phyloP scores from a whole-genome alignment of 345 rosid genomes.

The Rhodomyrtus tomentosa region DNA sequence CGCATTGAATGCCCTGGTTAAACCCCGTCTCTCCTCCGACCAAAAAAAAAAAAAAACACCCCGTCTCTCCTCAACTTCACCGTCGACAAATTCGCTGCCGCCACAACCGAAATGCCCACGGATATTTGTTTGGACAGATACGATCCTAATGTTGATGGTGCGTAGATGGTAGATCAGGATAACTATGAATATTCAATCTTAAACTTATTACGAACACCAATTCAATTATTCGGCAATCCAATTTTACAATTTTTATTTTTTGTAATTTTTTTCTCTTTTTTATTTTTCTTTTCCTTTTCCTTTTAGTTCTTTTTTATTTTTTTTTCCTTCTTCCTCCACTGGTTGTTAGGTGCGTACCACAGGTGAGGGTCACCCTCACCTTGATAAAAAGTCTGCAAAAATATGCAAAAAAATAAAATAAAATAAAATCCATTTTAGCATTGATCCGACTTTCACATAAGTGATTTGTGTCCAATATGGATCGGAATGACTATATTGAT shows the following conservation, averaged over 20 bases:
- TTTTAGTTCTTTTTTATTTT: not conserved
- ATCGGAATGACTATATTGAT: not conserved
- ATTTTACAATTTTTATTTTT: not conserved
- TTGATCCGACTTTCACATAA: not conserved
- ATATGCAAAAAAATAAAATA: too few relatives aligned
- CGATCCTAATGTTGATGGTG: not conserved
- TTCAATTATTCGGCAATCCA: not conserved
- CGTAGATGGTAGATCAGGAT: not conserved
- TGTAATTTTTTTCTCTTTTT: not conserved
- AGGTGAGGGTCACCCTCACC: not conserved
- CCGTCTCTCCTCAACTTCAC: not conserved
- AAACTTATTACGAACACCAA: too few relatives aligned
- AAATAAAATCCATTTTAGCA: too few relatives aligned
- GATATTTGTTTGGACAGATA: not conserved
- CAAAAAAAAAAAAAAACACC: too few relatives aligned
- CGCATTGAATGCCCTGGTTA: not conserved
- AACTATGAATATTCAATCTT: too few relatives aligned
- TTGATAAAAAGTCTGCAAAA: too few relatives aligned
- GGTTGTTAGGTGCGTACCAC: not conserved
- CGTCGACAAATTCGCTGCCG: not conserved
- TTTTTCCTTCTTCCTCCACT: not conserved
- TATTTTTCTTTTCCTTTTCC: not conserved
- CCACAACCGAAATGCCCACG: not conserved
- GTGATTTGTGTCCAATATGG: accelerated
- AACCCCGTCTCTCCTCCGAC: too few relatives aligned